Evolutionary conservation across 352 stramenopile species (phyloP), one percentile per base, ranked within the genome.

Genomic region (Aphanomyces cochlioides): DNA sequence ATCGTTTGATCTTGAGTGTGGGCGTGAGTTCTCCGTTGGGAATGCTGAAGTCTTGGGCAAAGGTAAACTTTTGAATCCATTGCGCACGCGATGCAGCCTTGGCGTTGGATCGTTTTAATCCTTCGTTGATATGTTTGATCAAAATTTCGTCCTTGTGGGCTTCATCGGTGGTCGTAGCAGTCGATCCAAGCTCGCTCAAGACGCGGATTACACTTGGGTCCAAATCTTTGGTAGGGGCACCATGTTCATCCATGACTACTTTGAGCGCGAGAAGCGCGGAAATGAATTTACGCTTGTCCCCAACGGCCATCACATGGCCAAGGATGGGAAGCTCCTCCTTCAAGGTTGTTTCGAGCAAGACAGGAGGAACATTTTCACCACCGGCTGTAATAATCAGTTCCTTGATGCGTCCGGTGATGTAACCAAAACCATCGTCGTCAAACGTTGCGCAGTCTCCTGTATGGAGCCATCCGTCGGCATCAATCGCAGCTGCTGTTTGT

Each of bases 1-100:
- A 68, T 47, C 86, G 79, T 74, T 95, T 92, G 47, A 95, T 69
- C 73, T 95, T 95, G 63, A 95, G 70, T 17, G 87, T 93, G 36
- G 87, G 84, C 39, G 85, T 95, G 7, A 95, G 82, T 67, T 93
- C 85, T 34, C 85, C 86, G 7, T 43, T 78, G 7, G 63, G 40
- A 7, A 87, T 73, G 19, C 65, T 75, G 56, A 92, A 90, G 67
- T 88, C 79, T 12, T 61, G 66, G 3, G 87, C 28, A 37, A 86
- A 77, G 19, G 34, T 65, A 57, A 68, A 85, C 64, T 87, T 87
- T 47, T 81, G 66, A 36, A 87, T 72, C 12, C 66, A 40, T 39
- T 72, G 66, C 12, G 66, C 66, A 40, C 56, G 50, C 6, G 66
- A 72, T n/a, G 56, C 21, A 12, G 66, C 54, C 28, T 54, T n/a